Conservation (phyloP, 495 filamentous ascomycete species). For the Mycothermus thermophilus region DNA sequence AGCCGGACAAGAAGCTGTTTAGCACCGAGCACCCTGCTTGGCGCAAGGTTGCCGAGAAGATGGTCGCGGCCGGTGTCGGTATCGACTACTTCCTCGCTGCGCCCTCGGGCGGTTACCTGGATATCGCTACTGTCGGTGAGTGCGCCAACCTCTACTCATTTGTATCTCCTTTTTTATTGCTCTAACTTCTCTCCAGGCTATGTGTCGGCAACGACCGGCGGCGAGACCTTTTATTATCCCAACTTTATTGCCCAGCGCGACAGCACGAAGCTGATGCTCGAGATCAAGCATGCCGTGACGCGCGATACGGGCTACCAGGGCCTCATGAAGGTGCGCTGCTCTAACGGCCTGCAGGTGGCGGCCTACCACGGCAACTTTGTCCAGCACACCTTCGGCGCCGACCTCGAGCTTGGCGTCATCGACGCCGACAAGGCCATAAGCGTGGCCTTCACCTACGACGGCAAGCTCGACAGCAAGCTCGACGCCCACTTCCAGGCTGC, state of each 20-base stretch:
- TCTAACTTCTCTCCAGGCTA: slow-evolving; percentile 37
- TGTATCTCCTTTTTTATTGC: background rate
- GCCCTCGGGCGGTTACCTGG: slow-evolving; percentile 76
- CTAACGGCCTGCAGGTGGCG: slow-evolving; percentile 87
- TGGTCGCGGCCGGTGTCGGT: slow-evolving; percentile 80
- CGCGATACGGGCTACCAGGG: slow-evolving; percentile 93
- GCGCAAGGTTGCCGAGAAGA: slow-evolving; percentile 68
- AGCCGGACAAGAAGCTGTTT: slow-evolving; percentile 85
- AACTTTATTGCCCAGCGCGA: slow-evolving; percentile 87
- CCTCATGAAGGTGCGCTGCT: slow-evolving; percentile 96
- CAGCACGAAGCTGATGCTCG: slow-evolving; percentile 64
- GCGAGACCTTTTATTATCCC: slow-evolving; percentile 89
- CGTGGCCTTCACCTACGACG: slow-evolving; percentile 90
- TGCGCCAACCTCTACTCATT: slow-evolving; percentile 5
- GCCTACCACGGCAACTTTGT: slow-evolving; percentile 92
- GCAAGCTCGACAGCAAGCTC: slow-evolving; percentile 88
- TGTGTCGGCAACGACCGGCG: slow-evolving; percentile 66
- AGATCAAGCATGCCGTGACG: slow-evolving; percentile 77
- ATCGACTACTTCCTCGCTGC: slow-evolving; percentile 90
- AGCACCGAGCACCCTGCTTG: slow-evolving; percentile 77
- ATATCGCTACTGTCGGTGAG: slow-evolving; percentile 87
- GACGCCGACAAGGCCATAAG: slow-evolving; percentile 89
- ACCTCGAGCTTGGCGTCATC: slow-evolving; percentile 86
- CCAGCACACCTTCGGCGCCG: slow-evolving; percentile 86
- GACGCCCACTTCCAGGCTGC: slow-evolving; percentile 98